A percentile compares a stretch with the other conserved stretches of the same genome.
These are phyloP conservation scores for Forsythia suspensa DNA, from an alignment of 257 asterid species.

Conservation along the genomic window DNA sequence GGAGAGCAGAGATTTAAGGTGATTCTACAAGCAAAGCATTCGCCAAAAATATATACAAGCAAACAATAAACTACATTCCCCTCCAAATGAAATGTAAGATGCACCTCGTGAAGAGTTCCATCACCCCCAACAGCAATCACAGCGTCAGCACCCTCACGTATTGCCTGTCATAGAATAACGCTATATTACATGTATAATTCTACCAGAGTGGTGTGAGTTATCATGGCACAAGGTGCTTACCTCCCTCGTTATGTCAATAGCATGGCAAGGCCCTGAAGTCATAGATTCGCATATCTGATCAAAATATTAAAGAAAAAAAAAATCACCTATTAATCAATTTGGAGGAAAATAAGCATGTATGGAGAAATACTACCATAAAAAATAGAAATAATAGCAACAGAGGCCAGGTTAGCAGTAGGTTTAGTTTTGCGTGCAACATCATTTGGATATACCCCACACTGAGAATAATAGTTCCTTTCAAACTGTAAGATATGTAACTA, in stretches of 20 bases:
- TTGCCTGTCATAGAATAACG: constrained; percentile 59
- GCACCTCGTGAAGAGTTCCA: constrained; percentile 95
- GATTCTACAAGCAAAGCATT: not conserved
- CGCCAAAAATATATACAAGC: not conserved
- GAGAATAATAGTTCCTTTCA: not conserved
- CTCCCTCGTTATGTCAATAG: constrained; percentile 84
- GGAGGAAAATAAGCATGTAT: constrained; percentile 10
- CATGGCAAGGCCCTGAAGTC: constrained; percentile 89
- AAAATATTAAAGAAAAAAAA: constrained; percentile 18
- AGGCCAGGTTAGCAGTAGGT: constrained; percentile 1
- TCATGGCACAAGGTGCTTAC: constrained; percentile 38
- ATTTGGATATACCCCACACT: not conserved
- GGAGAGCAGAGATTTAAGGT: not conserved
- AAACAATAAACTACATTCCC: not conserved
- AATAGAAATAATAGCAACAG: not conserved
- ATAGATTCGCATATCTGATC: constrained; percentile 80
- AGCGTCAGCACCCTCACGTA: constrained; percentile 91
- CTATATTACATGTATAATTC: constrained; percentile 19
- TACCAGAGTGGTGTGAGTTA: constrained; percentile 15
- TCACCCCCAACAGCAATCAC: constrained; percentile 97
- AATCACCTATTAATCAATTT: not conserved
- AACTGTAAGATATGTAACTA: not conserved
- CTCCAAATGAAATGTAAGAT: constrained; percentile 8
- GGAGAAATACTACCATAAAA: constrained; percentile 8
- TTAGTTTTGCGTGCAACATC: not conserved